Evolutionary conservation across 192 early-diverging fungal species (phyloP).

Genomic region (Dispira simplex): DNA sequence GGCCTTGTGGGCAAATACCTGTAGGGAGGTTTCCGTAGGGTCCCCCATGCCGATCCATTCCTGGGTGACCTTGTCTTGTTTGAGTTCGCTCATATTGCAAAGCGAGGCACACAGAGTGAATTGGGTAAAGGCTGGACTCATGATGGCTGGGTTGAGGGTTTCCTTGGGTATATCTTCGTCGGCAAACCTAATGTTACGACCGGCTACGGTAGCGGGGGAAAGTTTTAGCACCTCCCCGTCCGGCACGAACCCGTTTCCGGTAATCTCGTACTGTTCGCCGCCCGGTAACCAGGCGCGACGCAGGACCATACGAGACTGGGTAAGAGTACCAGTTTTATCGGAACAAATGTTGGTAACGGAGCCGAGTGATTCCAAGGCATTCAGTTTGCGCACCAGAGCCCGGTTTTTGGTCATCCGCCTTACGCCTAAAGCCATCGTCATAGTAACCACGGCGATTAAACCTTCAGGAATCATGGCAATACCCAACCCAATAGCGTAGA

Average conservation of each 20-base stretch:
- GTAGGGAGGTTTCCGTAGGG: conserved; percentile 86
- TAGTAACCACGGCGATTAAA: conserved; percentile 82
- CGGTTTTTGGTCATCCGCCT: conserved; percentile 67
- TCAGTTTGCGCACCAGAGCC: conserved; percentile 79
- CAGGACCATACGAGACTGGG: conserved; percentile 90
- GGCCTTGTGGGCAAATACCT: conserved; percentile 71
- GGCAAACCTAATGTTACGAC: conserved; percentile 3
- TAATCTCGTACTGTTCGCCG: conserved; percentile 50
- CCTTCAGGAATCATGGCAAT: conserved; percentile 96
- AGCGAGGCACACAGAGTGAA: conserved; percentile 48
- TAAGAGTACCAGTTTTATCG: conserved; percentile 89
- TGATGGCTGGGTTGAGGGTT: conserved; percentile 23
- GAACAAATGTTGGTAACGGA: conserved; percentile 92
- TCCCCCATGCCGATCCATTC: conserved; percentile 72
- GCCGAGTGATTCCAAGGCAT: conserved; percentile 79
- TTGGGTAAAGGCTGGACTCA: conserved; percentile 26
- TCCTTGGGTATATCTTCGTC: conserved; percentile 12
- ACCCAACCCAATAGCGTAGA: conserved; percentile 72
- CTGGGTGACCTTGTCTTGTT: conserved; percentile 35
- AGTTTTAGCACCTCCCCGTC: conserved; percentile 29
- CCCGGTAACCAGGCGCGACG: conserved; percentile 64
- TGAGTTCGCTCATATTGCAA: conserved; percentile 72
- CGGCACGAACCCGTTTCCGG: conserved; percentile 45
- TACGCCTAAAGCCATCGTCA: conserved; percentile 90
- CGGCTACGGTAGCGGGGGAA: neutral